Percentiles rank a stretch among this genome's conserved stretches.
Conservation (phyloP, 805 yeast species). For the Candida caryicola region DNA sequence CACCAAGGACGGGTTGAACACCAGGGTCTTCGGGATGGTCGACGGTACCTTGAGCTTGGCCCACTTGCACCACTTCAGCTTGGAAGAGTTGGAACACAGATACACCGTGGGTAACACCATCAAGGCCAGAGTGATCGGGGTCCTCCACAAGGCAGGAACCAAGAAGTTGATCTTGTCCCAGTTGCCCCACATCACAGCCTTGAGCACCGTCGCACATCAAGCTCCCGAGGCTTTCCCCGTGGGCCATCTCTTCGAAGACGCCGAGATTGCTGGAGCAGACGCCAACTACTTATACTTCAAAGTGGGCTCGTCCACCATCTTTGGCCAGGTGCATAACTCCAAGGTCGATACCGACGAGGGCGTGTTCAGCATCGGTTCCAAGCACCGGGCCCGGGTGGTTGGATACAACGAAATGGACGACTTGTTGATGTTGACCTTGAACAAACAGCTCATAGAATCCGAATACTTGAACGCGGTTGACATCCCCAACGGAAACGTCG, state of each 20-base stretch:
- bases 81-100: constrained; percentile 52
- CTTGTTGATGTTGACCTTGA: constrained; percentile 62
- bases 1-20: constrained; percentile 59
- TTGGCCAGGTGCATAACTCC: constrained; percentile 80
- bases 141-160: constrained; percentile 45
- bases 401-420: constrained; percentile 69
- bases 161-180: constrained; percentile 65
- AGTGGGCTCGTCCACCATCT: constrained; percentile 48
- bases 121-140: constrained; percentile 68
- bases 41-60: constrained; percentile 68
- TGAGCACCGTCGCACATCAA: constrained; percentile 22
- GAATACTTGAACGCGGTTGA: constrained; percentile 68
- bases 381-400: constrained; percentile 73
- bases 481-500: constrained; percentile 69
- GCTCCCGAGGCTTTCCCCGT: constrained; percentile 65
- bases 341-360: constrained; percentile 52
- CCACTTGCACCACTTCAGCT: constrained; percentile 54
- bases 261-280: constrained; percentile 60
- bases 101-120: constrained; percentile 65
- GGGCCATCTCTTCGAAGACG: constrained; percentile 66
- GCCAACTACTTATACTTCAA: constrained; percentile 54
- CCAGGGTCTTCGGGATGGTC: constrained; percentile 71
- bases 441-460: constrained; percentile 60
- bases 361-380: constrained; percentile 60
- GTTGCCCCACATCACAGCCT: constrained; percentile 50